Evolutionary conservation across 2,329 filamentous ascomycete genomes (phyloP).

Genomic region (Torrubiella hemipterigena): DNA sequence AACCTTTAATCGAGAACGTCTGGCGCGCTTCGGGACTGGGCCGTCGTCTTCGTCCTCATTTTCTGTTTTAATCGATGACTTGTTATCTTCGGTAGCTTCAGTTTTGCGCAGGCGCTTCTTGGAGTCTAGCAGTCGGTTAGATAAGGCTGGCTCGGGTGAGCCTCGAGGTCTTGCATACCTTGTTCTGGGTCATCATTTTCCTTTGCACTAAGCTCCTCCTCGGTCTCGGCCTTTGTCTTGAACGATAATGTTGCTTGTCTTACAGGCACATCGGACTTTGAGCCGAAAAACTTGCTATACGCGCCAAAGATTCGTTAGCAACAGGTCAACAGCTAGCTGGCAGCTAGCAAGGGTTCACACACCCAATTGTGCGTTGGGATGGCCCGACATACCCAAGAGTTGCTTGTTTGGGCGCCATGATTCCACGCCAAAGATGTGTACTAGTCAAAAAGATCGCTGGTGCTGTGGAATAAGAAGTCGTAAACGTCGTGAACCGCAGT

Average conservation of each 20-base stretch:
- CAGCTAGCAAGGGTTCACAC: slow-evolving; percentile 21
- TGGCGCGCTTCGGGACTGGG: slow-evolving; percentile 46
- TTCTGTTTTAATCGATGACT: slow-evolving; percentile 19
- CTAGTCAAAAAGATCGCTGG: too few species aligned
- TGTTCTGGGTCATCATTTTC: slow-evolving; percentile 25
- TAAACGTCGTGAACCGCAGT: slow-evolving; percentile 4
- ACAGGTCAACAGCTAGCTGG: slow-evolving; percentile 1
- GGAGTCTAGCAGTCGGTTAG: slow-evolving; percentile 18
- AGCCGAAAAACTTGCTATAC: slow-evolving; percentile 72
- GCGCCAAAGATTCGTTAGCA: slow-evolving; percentile 3
- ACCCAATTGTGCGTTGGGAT: slow-evolving; percentile 65
- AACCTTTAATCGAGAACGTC: slow-evolving; percentile 32
- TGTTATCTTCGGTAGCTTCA: not conserved
- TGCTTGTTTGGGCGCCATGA: slow-evolving; percentile 56
- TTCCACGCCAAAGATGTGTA: slow-evolving; percentile 9
- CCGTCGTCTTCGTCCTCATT: slow-evolving; percentile 44
- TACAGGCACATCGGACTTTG: slow-evolving; percentile 39
- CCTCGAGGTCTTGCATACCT: slow-evolving; percentile 17
- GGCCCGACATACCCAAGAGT: slow-evolving; percentile 80
- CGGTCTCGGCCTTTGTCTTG: slow-evolving; percentile 37
- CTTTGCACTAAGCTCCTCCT: slow-evolving; percentile 17
- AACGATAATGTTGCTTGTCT: slow-evolving; percentile 76
- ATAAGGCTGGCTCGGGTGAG: not conserved
- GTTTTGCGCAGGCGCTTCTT: slow-evolving; percentile 34
- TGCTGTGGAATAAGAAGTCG: slow-evolving; percentile 11